Base-by-base conservation (phyloP, 257 asterid species). In the Eucommia ulmoides region DNA sequence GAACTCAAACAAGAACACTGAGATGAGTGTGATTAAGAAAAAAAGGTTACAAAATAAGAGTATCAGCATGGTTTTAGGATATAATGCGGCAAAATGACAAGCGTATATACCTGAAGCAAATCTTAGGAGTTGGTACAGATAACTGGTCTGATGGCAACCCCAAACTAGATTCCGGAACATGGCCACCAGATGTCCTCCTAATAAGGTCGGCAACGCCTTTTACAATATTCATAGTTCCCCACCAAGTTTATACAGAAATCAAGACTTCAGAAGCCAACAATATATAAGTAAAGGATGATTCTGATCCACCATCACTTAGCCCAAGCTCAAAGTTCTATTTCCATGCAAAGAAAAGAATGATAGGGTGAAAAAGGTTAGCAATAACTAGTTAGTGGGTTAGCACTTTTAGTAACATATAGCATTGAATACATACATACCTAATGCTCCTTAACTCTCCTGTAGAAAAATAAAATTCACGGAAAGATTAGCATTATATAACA, bases 121-220 rank as follows among this genome's bases (percentile, higher is more conserved):
- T 79, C 21, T 45, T 35, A 1, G 83, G 87, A 18, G 74, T 63
- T 25, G 93, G 96, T 41, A 74, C 81, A 50, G 86, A 29, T 54
- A 75, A 78, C 69, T 87, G 71, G 67, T 80, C 79, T 2, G 81
- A 51, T 50, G 75, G 63, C 55, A 77, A 58, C 55, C 61, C 68
- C 23, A 84, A 46, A 51, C 66, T 59, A 56, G 64, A 54, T 42
- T 82, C 96, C 33, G 75, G 81, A 73, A 64, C 76, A 49, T 77
- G 89, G 60, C 74, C 82, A 71, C 70, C 61, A 8, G 97, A 82
- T 38, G 76, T 57, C 81, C 88, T 74, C 72, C 95, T 74, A 53
- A 89, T 71, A 71, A 89, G 88, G 62, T 79, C 94, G n/a, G 96
- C 94, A 9, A 85, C 96, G 50, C 98, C 98, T 77, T 73, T 85